Percentiles rank a stretch among this genome's conserved stretches.
Evolutionary conservation across 2,329 filamentous ascomycete species (phyloP).

Genomic region (Ophiocordyceps camponoti-saundersi): DNA sequence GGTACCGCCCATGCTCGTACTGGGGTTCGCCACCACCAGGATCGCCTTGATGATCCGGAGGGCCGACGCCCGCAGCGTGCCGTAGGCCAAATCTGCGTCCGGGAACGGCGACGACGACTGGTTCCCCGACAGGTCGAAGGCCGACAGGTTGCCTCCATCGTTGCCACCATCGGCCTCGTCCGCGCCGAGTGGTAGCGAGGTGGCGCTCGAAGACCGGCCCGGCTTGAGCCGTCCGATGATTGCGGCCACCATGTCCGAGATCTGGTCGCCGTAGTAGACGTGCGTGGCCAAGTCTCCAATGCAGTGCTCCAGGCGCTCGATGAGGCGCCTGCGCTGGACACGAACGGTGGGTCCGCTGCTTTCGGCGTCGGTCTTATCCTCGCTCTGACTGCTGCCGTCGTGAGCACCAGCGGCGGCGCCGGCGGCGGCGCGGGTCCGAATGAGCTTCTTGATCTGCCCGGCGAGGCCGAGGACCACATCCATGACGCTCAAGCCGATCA

Average conservation of each 20-base stretch:
- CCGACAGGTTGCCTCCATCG: slow-evolving; percentile 15
- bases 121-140: slow-evolving; percentile 23
- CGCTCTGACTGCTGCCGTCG: slow-evolving; percentile 13
- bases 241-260: slow-evolving; percentile 80
- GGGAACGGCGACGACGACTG: slow-evolving; percentile 31
- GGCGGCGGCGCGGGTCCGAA: slow-evolving; percentile 40
- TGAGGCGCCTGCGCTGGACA: slow-evolving; percentile 42
- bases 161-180: slow-evolving; percentile 24
- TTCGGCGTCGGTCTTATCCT: slow-evolving; percentile 15
- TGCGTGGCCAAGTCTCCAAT: slow-evolving; percentile 88
- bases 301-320: slow-evolving; percentile 59
- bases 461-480: slow-evolving; percentile 77
- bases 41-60: slow-evolving; percentile 71
- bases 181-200: slow-evolving; percentile 23
- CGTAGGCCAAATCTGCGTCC: slow-evolving; percentile 12
- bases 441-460: slow-evolving; percentile 61
- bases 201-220: slow-evolving; percentile 23
- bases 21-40: slow-evolving; percentile 61
- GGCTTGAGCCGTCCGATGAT: slow-evolving; percentile 68
- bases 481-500: slow-evolving; percentile 93
- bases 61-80: slow-evolving; percentile 42
- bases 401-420: slow-evolving; percentile 17
- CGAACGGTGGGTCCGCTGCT: slow-evolving; percentile 11
- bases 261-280: slow-evolving; percentile 92
- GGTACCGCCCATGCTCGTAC: slow-evolving; percentile 38